Conservation (phyloP, 805 yeast genomes). For the Candida coleopterorum region DNA sequence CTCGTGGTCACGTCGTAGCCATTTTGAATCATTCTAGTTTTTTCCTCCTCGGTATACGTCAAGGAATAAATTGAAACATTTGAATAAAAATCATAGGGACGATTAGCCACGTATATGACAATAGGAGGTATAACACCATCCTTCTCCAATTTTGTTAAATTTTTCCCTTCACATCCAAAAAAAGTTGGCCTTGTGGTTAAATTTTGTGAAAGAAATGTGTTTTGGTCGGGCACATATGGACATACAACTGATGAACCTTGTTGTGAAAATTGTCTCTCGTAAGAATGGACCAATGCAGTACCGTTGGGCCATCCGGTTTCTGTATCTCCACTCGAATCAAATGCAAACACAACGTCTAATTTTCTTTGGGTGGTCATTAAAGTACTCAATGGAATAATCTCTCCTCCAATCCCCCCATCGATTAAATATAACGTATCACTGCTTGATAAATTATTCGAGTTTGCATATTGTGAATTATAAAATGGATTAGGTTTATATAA, state of each 20-base stretch:
- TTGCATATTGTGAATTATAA: slow-evolving; percentile 30
- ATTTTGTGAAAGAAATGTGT: slow-evolving; percentile 54
- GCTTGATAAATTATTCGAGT: slow-evolving; percentile 15
- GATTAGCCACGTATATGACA: slow-evolving; percentile 69
- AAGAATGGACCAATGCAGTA: slow-evolving; percentile 27
- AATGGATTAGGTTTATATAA: slow-evolving; percentile 67
- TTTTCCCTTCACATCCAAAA: slow-evolving; percentile 74
- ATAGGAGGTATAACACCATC: slow-evolving; percentile 57
- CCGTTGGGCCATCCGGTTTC: slow-evolving; percentile 36
- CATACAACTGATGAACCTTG: slow-evolving; percentile 59
- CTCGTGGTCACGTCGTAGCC: slow-evolving; percentile 70
- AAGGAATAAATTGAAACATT: slow-evolving; percentile 73
- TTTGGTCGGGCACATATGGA: slow-evolving; percentile 74
- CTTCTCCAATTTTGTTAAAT: slow-evolving; percentile 48
- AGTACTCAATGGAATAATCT: slow-evolving; percentile 35
- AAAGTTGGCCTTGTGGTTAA: slow-evolving; percentile 69
- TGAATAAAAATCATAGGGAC: slow-evolving; percentile 58
- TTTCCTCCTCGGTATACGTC: slow-evolving; percentile 54
- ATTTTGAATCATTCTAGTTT: slow-evolving; percentile 56
- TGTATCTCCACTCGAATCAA: slow-evolving; percentile 31
- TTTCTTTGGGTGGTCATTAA: slow-evolving; percentile 23
- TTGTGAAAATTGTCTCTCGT: slow-evolving; percentile 27
- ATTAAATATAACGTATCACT: slow-evolving; percentile 26
- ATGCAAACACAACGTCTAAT: slow-evolving; percentile 34
- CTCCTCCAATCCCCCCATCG: slow-evolving; percentile 39